phyloP scores from a whole-genome alignment of 352 stramenopile species.

The Pythium sp. region DNA sequence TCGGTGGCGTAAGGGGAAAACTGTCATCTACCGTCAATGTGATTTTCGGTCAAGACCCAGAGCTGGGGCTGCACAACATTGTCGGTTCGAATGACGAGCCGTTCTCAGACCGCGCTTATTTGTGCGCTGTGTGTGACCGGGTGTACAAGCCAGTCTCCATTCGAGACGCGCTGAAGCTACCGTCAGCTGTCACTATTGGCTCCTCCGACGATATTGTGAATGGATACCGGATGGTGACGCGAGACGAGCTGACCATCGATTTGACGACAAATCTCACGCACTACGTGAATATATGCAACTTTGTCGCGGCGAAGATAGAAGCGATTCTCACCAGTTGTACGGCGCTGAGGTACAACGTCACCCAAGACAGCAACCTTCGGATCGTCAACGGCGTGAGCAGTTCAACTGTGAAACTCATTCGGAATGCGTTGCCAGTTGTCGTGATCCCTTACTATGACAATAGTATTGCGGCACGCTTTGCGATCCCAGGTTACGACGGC shows the following conservation, averaged over 20 bases:
- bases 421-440: constrained; percentile 18
- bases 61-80: constrained; percentile 16
- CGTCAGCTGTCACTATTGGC: constrained; percentile 8
- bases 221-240: constrained; percentile 25
- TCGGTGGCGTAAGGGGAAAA: too few relatives aligned
- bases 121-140: constrained; percentile 32
- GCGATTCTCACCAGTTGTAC: too few relatives aligned
- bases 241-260: neutral
- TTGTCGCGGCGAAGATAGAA: too few relatives aligned
- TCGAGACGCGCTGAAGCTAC: constrained; percentile 10
- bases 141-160: constrained; percentile 28
- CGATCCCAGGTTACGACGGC: constrained; percentile 16
- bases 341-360: constrained; percentile 27
- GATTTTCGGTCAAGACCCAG: neutral
- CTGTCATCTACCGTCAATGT: too few relatives aligned
- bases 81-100: constrained; percentile 35
- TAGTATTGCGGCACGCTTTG: neutral
- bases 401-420: constrained; percentile 8
- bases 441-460: constrained; percentile 26
- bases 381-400: constrained; percentile 20
- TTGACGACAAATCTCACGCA: neutral
- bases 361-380: constrained; percentile 10
- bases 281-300: too few relatives aligned
- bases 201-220: constrained; percentile 11
- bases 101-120: constrained; percentile 39